These are phyloP conservation scores for Fusarium fracticaudum DNA, from an alignment of 2,329 filamentous ascomycete genomes.

Conservation along the genomic window DNA sequence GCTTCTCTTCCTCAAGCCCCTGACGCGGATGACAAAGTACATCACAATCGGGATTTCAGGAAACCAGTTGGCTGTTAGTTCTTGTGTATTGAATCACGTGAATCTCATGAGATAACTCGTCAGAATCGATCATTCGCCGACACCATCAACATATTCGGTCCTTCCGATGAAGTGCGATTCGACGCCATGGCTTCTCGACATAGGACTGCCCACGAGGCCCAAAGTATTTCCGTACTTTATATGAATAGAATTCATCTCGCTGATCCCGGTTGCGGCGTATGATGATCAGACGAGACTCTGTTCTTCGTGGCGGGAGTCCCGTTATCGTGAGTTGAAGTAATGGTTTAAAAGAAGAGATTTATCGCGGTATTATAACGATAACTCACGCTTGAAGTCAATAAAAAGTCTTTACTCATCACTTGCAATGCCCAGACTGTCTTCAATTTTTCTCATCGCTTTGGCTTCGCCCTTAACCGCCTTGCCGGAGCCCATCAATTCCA, in stretches of 20 bases:
- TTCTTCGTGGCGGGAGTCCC: slow-evolving; percentile 12
- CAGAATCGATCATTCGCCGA: background rate
- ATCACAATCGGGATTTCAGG: background rate
- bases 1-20: background rate
- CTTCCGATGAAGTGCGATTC: slow-evolving; percentile 11
- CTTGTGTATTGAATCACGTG: background rate
- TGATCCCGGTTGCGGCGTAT: slow-evolving; percentile 7
- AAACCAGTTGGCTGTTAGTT: background rate
- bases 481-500: slow-evolving; percentile 5
- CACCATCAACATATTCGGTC: slow-evolving; percentile 21
- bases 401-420: background rate
- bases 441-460: background rate
- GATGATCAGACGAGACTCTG: background rate
- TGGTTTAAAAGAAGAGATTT: slow-evolving; percentile 9
- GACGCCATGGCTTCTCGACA: slow-evolving; percentile 5
- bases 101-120: background rate
- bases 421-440: slow-evolving; percentile 13
- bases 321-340: background rate
- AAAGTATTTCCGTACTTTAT: background rate
- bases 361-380: background rate
- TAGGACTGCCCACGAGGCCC: background rate
- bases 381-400: background rate
- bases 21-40: background rate
- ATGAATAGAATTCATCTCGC: slow-evolving; percentile 1
- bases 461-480: background rate